phyloP scores from a whole-genome alignment of 805 yeast species.

The Myxozyma kluyveri region DNA sequence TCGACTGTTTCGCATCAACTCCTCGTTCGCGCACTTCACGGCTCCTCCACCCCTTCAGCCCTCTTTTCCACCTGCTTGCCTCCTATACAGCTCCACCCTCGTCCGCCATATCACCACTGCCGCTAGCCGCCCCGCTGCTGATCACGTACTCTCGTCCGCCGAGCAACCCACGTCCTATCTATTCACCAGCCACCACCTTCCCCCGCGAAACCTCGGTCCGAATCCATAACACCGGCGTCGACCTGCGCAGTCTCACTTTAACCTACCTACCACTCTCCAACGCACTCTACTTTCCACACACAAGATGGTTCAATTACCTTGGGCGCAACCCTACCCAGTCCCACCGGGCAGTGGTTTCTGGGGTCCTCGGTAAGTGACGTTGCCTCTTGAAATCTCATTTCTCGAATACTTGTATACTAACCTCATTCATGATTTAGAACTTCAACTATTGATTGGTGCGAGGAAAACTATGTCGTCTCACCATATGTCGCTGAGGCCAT shows the following conservation, averaged over 20 bases:
- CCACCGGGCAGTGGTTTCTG: conserved; percentile 62
- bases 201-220: conserved; percentile 4
- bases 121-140: no score
- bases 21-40: neutral
- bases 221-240: no score
- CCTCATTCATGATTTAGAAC: conserved; percentile 48
- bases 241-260: no score
- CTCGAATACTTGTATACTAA: neutral
- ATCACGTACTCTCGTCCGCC: no score
- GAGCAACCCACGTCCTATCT: neutral
- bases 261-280: no score
- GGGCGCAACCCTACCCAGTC: conserved; percentile 50
- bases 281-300: neutral
- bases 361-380: conserved; percentile 47
- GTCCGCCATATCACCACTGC: neutral
- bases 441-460: conserved; percentile 98
- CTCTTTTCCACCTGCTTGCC: neutral
- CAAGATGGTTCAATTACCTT: conserved; percentile 15
- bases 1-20: conserved; percentile 3
- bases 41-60: neutral
- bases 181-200: conserved; percentile 1
- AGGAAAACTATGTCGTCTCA: conserved; percentile 88
- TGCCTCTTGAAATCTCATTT: neutral
- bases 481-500: conserved; percentile 85
- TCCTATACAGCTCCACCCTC: neutral